Evolutionary conservation across 2,329 filamentous ascomycete species (phyloP).

Genomic region (Fusarium pseudograminearum): DNA sequence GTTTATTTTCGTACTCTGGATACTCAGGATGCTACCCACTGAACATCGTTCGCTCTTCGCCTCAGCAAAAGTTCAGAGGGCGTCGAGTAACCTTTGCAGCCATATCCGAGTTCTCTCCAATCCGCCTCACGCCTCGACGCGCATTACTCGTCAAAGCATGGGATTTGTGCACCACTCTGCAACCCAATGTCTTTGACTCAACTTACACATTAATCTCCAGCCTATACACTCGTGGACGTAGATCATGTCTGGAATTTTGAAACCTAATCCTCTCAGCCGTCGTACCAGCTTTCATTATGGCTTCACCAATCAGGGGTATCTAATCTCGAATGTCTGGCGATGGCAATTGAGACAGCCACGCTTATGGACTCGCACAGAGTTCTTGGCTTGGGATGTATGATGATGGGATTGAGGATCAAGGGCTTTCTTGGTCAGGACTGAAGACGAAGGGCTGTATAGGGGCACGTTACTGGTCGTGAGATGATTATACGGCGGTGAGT

Average conservation of each 20-base stretch:
- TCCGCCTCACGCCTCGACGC: background rate
- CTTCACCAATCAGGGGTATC: background rate
- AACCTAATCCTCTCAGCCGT: slow-evolving; percentile 1
- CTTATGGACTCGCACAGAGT: slow-evolving; percentile 11
- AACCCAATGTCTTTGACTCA: slow-evolving; percentile 32
- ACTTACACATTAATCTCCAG: slow-evolving; percentile 32
- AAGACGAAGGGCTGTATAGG: background rate
- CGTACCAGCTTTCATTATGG: slow-evolving; percentile 1
- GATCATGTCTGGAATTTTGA: slow-evolving; percentile 23
- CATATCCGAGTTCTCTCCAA: background rate
- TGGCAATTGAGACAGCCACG: slow-evolving; percentile 28
- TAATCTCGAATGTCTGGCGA: background rate
- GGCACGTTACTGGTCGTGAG: background rate
- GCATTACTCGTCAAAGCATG: background rate
- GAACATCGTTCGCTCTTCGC: background rate
- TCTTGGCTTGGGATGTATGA: background rate
- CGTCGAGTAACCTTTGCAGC: background rate
- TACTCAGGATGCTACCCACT: no score
- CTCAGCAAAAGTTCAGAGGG: background rate
- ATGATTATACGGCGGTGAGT: background rate
- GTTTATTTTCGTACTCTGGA: no score
- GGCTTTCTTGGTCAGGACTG: background rate
- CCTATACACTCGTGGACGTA: background rate
- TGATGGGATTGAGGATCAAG: background rate
- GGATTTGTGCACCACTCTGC: slow-evolving; percentile 22